Evolutionary conservation across 2,329 filamentous ascomycete genomes (phyloP).

Genomic region (Colletotrichum tanaceti): DNA sequence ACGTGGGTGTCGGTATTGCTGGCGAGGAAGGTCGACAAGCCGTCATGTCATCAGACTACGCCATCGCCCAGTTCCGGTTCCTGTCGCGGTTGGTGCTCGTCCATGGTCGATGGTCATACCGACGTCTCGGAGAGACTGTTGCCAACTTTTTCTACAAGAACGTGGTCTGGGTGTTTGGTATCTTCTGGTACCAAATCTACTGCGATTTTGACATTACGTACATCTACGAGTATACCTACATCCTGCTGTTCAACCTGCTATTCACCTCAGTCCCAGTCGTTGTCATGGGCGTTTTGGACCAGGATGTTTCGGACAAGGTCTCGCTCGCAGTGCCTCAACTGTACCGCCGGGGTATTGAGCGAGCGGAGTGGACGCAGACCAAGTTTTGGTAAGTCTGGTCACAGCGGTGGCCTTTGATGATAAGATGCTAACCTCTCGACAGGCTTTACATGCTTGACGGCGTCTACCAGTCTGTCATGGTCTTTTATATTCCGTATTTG

Average conservation of each 20-base stretch:
- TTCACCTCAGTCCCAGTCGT: conserved; percentile 97
- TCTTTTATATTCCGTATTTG: conserved; percentile 92
- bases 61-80: conserved; percentile 93
- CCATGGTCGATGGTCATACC: conserved; percentile 96
- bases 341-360: conserved; percentile 94
- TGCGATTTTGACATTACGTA: conserved; percentile 97
- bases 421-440: conserved; percentile 46
- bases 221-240: conserved; percentile 97
- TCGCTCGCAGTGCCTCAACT: conserved; percentile 95
- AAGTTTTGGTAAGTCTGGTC: conserved; percentile 87
- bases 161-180: conserved; percentile 94
- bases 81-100: conserved; percentile 87
- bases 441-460: conserved; percentile 96
- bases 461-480: conserved; percentile 92
- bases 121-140: conserved; percentile 89
- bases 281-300: conserved; percentile 95
- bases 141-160: conserved; percentile 99
- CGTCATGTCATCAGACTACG: conserved; percentile 96
- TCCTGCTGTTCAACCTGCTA: conserved; percentile 93
- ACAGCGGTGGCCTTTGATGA: background rate
- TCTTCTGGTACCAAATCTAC: conserved; percentile 98
- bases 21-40: conserved; percentile 93
- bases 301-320: conserved; percentile 94
- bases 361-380: conserved; percentile 92
- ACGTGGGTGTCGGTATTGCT: conserved; percentile 96